These are phyloP conservation scores for Saturnispora gosingensis DNA, from an alignment of 805 yeast species.

Conservation along the genomic window DNA sequence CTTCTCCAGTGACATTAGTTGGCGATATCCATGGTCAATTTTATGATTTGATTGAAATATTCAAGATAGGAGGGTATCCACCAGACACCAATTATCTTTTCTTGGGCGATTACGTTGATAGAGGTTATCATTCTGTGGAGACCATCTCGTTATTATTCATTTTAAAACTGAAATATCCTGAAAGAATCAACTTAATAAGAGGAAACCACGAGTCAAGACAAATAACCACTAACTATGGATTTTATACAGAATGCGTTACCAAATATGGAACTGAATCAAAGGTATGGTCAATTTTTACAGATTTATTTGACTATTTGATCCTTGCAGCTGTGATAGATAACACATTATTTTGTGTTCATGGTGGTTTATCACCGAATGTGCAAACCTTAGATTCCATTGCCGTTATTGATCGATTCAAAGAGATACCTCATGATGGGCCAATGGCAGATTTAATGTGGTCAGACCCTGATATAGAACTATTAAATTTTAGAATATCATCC, in stretches of 20 bases:
- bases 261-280: conserved; percentile 68
- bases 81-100: conserved; percentile 92
- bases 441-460: conserved; percentile 99
- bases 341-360: conserved; percentile 89
- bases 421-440: conserved; percentile 98
- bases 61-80: conserved; percentile 85
- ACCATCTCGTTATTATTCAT: conserved; percentile 79
- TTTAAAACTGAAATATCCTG: conserved; percentile 80
- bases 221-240: conserved; percentile 94
- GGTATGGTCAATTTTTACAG: conserved; percentile 88
- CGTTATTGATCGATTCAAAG: conserved; percentile 83
- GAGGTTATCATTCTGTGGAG: conserved; percentile 90
- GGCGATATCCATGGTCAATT: conserved; percentile 98
- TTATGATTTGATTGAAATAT: conserved; percentile 86
- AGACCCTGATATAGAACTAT: conserved; percentile 81
- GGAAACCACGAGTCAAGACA: conserved; percentile 98
- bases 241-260: conserved; percentile 85
- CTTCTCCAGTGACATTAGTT: conserved; percentile 86
- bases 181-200: conserved; percentile 68
- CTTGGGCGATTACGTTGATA: conserved; percentile 91
- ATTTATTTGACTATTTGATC: conserved; percentile 84
- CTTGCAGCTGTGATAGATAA: conserved; percentile 86
- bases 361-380: conserved; percentile 91
- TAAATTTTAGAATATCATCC: conserved; percentile 81
- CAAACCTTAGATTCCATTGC: conserved; percentile 89